Conservation (phyloP, 2,329 filamentous ascomycete genomes). For the Macrophomina tecta region DNA sequence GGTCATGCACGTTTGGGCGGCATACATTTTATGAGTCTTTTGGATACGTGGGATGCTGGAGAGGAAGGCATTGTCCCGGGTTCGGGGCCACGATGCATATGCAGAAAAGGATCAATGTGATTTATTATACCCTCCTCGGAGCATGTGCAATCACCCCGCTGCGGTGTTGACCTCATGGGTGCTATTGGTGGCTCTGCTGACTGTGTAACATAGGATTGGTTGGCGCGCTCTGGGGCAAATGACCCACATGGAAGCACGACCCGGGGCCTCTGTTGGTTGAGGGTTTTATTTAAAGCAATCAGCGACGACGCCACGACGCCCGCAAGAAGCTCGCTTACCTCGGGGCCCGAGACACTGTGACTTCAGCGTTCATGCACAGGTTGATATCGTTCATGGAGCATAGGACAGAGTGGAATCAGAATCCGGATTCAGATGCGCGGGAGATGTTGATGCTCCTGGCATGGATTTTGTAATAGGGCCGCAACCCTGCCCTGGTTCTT, state of each 20-base stretch:
- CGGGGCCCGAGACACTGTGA: too few species aligned
- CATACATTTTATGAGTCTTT: background rate
- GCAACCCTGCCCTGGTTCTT: too few species aligned
- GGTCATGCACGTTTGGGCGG: constrained; percentile 6
- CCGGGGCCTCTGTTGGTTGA: background rate
- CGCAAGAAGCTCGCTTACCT: too few species aligned
- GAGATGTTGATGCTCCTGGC: too few species aligned
- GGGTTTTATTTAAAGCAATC: too few species aligned
- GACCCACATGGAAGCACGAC: background rate
- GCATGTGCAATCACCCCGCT: background rate
- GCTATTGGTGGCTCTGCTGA: background rate
- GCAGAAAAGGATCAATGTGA: constrained; percentile 8
- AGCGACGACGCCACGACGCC: too few species aligned
- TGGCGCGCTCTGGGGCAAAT: background rate
- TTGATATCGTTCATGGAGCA: too few species aligned
- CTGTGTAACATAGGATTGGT: constrained; percentile 1
- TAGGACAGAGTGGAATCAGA: background rate
- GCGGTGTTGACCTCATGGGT: background rate
- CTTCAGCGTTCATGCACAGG: too few species aligned
- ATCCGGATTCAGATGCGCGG: background rate
- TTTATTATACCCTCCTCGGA: background rate
- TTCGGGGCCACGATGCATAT: background rate
- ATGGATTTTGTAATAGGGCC: too few species aligned
- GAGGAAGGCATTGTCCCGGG: background rate
- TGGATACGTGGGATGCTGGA: background rate